Evolutionary conservation across 305 asterid genomes (phyloP).

Genomic region (Rubia balearica): DNA sequence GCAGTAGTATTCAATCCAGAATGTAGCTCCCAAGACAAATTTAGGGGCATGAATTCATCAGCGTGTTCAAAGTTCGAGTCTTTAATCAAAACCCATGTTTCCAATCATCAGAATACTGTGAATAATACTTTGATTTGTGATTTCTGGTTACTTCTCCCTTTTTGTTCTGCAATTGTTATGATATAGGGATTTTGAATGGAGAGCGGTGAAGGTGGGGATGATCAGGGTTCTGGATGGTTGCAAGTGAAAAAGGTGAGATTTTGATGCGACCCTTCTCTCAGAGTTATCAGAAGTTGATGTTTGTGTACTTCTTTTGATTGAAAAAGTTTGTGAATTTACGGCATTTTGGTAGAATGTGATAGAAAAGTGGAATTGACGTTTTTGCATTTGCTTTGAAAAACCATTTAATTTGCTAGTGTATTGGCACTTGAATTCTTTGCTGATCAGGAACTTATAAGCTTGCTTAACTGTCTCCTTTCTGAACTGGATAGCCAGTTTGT

Average conservation of each 20-base stretch:
- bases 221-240: constrained; percentile 97
- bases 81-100: neutral
- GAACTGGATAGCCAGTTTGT: neutral
- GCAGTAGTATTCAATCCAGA: neutral
- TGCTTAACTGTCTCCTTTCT: neutral
- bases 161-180: constrained; percentile 7
- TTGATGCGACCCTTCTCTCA: constrained; percentile 18
- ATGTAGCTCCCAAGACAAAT: neutral
- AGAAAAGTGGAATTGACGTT: neutral
- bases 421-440: neutral
- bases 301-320: constrained; percentile 11
- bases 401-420: neutral
- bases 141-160: neutral
- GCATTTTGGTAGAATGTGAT: constrained; percentile 10
- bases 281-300: constrained; percentile 10
- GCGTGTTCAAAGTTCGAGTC: neutral
- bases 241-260: constrained; percentile 85
- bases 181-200: constrained; percentile 48
- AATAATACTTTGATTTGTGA: neutral
- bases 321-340: neutral
- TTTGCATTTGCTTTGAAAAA: neutral
- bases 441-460: neutral
- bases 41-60: neutral
- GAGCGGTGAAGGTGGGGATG: constrained; percentile 56
- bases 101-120: neutral